These are phyloP conservation scores for Apiospora marii DNA, from an alignment of 2,329 filamentous ascomycete species.

Conservation along the genomic window DNA sequence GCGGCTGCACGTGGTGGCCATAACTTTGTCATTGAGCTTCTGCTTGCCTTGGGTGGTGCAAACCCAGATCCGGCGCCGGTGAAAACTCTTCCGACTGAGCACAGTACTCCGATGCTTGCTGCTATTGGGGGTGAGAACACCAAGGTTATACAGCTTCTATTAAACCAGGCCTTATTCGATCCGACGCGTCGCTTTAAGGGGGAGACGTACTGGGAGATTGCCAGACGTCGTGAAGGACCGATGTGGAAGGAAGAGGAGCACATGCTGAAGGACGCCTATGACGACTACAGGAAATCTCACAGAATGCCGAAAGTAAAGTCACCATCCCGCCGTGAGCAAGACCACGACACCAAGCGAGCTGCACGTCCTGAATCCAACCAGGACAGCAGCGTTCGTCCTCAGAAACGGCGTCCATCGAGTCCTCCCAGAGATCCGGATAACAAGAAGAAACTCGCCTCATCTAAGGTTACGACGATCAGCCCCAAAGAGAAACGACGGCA, in stretches of 20 bases:
- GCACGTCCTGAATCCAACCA: slow-evolving; percentile 14
- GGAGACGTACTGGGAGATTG: slow-evolving; percentile 86
- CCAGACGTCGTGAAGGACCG: slow-evolving; percentile 81
- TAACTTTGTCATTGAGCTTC: slow-evolving; percentile 82
- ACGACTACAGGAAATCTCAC: slow-evolving; percentile 65
- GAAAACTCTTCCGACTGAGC: slow-evolving; percentile 66
- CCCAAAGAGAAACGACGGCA: slow-evolving; percentile 59
- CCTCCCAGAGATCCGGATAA: slow-evolving; percentile 54
- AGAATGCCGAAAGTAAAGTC: slow-evolving; percentile 61
- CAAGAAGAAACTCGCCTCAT: slow-evolving; percentile 51
- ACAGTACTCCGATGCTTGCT: slow-evolving; percentile 90
- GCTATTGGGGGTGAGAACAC: slow-evolving; percentile 91
- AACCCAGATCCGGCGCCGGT: slow-evolving; percentile 75
- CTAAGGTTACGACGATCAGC: slow-evolving; percentile 49
- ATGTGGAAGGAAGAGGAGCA: slow-evolving; percentile 91
- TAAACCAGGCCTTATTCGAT: slow-evolving; percentile 81
- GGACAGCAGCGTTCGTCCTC: slow-evolving; percentile 44
- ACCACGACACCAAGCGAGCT: slow-evolving; percentile 51
- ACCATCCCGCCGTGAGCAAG: slow-evolving; percentile 51
- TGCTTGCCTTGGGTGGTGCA: slow-evolving; percentile 72
- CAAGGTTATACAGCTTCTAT: slow-evolving; percentile 81
- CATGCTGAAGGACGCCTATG: slow-evolving; percentile 78
- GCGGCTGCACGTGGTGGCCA: slow-evolving; percentile 93
- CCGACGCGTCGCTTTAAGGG: slow-evolving; percentile 80
- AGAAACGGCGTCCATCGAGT: slow-evolving; percentile 58